These are phyloP conservation scores for Diaporthe capsici DNA, from an alignment of 2,329 filamentous ascomycete species.

Conservation along the genomic window DNA sequence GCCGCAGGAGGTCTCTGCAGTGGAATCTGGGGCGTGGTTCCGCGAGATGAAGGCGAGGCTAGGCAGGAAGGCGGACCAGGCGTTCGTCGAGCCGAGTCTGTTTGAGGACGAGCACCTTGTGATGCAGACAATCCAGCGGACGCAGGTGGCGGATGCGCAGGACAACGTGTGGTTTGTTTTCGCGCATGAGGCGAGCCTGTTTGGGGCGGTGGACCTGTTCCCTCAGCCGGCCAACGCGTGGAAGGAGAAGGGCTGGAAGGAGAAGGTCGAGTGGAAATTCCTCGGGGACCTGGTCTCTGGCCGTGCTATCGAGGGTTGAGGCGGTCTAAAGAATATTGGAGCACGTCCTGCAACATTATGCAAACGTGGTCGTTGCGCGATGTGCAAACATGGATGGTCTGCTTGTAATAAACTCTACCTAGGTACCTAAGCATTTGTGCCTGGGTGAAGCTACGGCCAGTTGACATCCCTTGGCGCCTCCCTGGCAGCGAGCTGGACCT, in stretches of 20 bases:
- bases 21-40: constrained; percentile 16
- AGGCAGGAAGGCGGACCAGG: constrained; percentile 36
- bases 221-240: constrained; percentile 41
- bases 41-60: constrained; percentile 34
- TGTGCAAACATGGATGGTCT: not conserved
- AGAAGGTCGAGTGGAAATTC: constrained; percentile 43
- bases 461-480: not conserved
- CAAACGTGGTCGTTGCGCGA: no score
- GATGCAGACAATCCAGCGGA: constrained; percentile 40
- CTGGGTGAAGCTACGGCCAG: not conserved
- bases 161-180: constrained; percentile 42
- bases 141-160: constrained; percentile 43
- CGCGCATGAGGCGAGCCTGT: constrained; percentile 43
- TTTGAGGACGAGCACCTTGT: constrained; percentile 21
- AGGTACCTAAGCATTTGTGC: not conserved
- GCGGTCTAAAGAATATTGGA: not conserved
- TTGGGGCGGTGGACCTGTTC: constrained; percentile 41
- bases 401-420: not conserved
- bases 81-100: constrained; percentile 13
- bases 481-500: not conserved
- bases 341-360: no score
- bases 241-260: constrained; percentile 40
- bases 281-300: constrained; percentile 36
- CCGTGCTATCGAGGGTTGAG: not conserved
- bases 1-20: not conserved